Conservation (phyloP, 2,329 filamentous ascomycete species). For the Ceratocystis eucalypticola region DNA sequence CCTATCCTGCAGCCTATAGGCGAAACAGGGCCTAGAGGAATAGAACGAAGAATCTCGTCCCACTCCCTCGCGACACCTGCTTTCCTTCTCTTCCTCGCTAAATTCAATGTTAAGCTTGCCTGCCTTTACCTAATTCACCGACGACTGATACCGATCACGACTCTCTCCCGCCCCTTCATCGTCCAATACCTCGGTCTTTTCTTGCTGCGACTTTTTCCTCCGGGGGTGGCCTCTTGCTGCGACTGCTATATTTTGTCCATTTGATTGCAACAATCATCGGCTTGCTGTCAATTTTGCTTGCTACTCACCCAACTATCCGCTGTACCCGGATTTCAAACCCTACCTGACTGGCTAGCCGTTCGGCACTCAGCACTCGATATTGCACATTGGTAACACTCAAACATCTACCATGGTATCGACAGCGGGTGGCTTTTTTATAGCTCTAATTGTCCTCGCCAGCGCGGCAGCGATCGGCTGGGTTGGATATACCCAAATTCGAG, state of each 20-base stretch:
- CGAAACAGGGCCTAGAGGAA: not conserved
- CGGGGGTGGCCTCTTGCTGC: not conserved
- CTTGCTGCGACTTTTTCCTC: not conserved
- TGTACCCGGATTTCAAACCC: not conserved
- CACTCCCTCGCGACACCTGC: not conserved
- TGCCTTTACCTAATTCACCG: not conserved
- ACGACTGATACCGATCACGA: not conserved
- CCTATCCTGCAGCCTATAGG: not conserved
- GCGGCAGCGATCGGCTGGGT: constrained; percentile 51
- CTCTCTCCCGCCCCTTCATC: not conserved
- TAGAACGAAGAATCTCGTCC: not conserved
- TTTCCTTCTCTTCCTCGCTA: not conserved
- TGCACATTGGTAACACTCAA: not conserved
- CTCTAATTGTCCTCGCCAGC: constrained; percentile 50
- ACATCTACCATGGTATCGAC: constrained; percentile 16
- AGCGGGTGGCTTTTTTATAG: constrained; percentile 54
- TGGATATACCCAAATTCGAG: constrained; percentile 57
- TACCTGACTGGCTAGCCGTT: not conserved
- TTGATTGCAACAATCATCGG: not conserved
- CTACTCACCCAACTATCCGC: not conserved
- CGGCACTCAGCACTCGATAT: not conserved
- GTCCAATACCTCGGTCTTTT: not conserved
- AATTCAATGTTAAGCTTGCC: not conserved
- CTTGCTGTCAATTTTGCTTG: not conserved
- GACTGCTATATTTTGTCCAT: not conserved